Evolutionary conservation across 352 stramenopile genomes (phyloP).

Genomic region (Halophytophthora batemanensis): DNA sequence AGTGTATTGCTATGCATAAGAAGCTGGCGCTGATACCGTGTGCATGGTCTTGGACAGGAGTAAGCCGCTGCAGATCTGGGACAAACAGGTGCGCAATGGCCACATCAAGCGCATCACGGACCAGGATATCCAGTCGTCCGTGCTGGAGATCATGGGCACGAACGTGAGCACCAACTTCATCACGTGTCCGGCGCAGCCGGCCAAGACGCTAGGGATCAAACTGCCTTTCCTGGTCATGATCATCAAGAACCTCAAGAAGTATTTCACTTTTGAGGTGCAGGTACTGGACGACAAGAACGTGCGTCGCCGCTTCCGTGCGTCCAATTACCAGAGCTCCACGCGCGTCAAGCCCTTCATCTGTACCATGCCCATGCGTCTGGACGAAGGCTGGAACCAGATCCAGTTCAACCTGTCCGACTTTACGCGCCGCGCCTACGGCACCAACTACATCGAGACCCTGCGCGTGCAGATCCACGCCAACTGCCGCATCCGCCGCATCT

Average conservation of each 20-base stretch:
- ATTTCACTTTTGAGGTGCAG: slow-evolving; percentile 98
- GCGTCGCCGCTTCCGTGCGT: slow-evolving; percentile 93
- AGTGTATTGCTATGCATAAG: not conserved
- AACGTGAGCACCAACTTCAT: slow-evolving; percentile 99
- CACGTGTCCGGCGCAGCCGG: slow-evolving; percentile 92
- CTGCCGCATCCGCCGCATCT: slow-evolving; percentile 96
- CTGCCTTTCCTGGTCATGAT: slow-evolving; percentile 98
- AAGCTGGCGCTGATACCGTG: not conserved
- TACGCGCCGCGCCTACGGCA: slow-evolving; percentile 95
- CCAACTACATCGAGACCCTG: slow-evolving; percentile 98
- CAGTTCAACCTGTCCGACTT: slow-evolving; percentile 98
- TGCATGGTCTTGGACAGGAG: slow-evolving; percentile 50
- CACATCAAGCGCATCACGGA: slow-evolving; percentile 99
- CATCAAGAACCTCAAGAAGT: slow-evolving; percentile 99
- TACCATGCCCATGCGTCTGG: slow-evolving; percentile 97
- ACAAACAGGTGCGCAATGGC: slow-evolving; percentile 97
- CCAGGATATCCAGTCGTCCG: slow-evolving; percentile 96
- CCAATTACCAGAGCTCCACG: slow-evolving; percentile 97
- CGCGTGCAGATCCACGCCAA: slow-evolving; percentile 98
- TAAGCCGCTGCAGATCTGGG: slow-evolving; percentile 98
- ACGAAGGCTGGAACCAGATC: slow-evolving; percentile 99
- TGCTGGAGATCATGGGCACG: slow-evolving; percentile 98
- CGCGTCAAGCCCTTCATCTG: slow-evolving; percentile 98
- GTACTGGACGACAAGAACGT: slow-evolving; percentile 99
- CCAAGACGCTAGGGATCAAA: slow-evolving; percentile 97